phyloP scores from a whole-genome alignment of 331 rosid genomes.

The Rosa hybrid region DNA sequence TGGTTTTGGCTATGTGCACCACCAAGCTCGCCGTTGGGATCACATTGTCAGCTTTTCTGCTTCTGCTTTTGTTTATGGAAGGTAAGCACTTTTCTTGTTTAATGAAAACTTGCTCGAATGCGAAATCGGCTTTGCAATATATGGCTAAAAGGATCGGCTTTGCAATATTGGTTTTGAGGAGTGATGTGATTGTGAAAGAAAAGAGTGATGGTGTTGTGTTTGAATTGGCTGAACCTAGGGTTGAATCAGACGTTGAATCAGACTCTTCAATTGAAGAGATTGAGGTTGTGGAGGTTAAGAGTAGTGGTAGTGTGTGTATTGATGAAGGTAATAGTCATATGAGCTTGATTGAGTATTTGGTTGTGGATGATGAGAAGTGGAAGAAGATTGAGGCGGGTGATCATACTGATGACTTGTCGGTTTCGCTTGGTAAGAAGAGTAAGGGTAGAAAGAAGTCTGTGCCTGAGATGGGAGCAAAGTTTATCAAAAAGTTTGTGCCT shows the following conservation, averaged over 20 bases:
- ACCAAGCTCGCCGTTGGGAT: constrained; percentile 50
- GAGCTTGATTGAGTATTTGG: constrained; percentile 10
- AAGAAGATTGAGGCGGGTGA: constrained; percentile 22
- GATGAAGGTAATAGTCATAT: not conserved
- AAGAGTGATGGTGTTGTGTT: constrained; percentile 9
- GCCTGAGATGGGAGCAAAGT: constrained; percentile 41
- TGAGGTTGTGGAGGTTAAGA: constrained; percentile 16
- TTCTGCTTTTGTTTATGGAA: constrained; percentile 42
- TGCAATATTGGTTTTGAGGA: constrained; percentile 16
- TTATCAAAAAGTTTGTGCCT: constrained; percentile 56
- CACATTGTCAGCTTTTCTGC: constrained; percentile 61
- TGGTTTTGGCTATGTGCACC: constrained; percentile 42
- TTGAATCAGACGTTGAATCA: constrained; percentile 11
- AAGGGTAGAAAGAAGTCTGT: constrained; percentile 26
- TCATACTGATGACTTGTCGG: constrained; percentile 4
- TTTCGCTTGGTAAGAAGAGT: constrained; percentile 10
- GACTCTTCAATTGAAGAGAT: constrained; percentile 33
- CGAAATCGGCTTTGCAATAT: constrained; percentile 9
- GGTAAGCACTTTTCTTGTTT: constrained; percentile 31
- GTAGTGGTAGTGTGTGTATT: not conserved
- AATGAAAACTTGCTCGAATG: constrained; percentile 22
- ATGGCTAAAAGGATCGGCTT: constrained; percentile 17
- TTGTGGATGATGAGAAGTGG: constrained; percentile 1
- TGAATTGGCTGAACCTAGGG: constrained; percentile 8
- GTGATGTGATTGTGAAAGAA: not conserved